Evolutionary conservation across 371 early-diverging fungal species (phyloP).

Genomic region (Nematocida sp.): DNA sequence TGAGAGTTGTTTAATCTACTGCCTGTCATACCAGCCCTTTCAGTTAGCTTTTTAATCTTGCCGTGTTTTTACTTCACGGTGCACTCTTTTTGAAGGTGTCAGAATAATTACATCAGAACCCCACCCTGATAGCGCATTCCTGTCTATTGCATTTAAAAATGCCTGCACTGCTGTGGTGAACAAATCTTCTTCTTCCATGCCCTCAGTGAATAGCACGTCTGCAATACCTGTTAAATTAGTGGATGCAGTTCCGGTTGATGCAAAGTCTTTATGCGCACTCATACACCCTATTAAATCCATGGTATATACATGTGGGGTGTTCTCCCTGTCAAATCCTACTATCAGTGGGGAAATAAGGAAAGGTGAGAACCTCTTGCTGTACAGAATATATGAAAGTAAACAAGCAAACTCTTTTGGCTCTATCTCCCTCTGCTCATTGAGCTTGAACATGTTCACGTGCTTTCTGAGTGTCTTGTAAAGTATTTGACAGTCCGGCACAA

Average conservation of each 20-base stretch:
- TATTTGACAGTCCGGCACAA: slow-evolving; percentile 93
- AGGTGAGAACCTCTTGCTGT: slow-evolving; percentile 89
- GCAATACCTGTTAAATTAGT: slow-evolving; percentile 90
- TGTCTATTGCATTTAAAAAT: slow-evolving; percentile 89
- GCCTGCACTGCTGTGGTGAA: slow-evolving; percentile 93
- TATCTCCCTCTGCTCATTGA: slow-evolving; percentile 90
- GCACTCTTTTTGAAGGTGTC: slow-evolving; percentile 36
- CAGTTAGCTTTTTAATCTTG: slow-evolving; percentile 61
- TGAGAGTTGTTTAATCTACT: not conserved
- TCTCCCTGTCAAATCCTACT: slow-evolving; percentile 81
- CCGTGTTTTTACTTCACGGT: slow-evolving; percentile 66
- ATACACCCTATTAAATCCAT: slow-evolving; percentile 96
- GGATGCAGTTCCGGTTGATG: slow-evolving; percentile 85
- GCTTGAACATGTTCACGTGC: slow-evolving; percentile 89
- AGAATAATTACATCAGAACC: slow-evolving; percentile 76
- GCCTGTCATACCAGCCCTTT: not conserved
- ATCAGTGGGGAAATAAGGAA: slow-evolving; percentile 89
- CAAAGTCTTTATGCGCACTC: slow-evolving; percentile 87
- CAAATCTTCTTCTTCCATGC: slow-evolving; percentile 90
- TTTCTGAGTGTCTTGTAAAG: slow-evolving; percentile 80
- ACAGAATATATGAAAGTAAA: slow-evolving; percentile 90
- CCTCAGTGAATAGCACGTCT: slow-evolving; percentile 86
- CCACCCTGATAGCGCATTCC: slow-evolving; percentile 96
- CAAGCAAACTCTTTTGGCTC: slow-evolving; percentile 86
- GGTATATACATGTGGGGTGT: slow-evolving; percentile 80